Percentiles rank a stretch among this genome's conserved stretches.
phyloP scores from a whole-genome alignment of 148 eudicot genomes.

The Rhododendron henanense region DNA sequence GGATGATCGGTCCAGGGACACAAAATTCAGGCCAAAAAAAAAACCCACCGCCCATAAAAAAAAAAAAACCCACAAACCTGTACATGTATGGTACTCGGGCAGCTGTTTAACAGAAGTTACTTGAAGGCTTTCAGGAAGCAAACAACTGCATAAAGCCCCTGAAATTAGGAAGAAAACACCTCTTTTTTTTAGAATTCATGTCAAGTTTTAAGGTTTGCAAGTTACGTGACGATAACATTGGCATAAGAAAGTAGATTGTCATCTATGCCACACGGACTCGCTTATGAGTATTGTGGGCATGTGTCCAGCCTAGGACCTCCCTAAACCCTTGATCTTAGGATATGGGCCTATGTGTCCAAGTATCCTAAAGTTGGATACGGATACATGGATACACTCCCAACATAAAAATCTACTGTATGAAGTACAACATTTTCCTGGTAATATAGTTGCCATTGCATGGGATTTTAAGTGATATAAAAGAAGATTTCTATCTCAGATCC shows the following conservation, averaged over 20 bases:
- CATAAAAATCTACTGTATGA: background rate
- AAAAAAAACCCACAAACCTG: conserved; percentile 31
- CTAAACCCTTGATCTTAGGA: background rate
- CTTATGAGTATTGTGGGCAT: background rate
- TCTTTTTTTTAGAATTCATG: background rate
- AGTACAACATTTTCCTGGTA: background rate
- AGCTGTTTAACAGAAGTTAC: conserved; percentile 63
- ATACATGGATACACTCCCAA: background rate
- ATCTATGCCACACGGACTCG: background rate
- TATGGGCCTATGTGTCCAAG: background rate
- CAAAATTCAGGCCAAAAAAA: background rate
- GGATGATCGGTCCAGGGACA: background rate
- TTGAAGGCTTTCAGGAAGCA: conserved; percentile 91
- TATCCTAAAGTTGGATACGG: background rate
- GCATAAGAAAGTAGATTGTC: background rate
- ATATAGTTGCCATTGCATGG: background rate
- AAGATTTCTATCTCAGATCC: background rate
- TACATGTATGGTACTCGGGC: conserved; percentile 62
- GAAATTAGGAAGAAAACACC: conserved; percentile 15
- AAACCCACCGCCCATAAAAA: too few species aligned
- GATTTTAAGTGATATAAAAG: background rate
- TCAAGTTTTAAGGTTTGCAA: background rate
- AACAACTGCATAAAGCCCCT: conserved; percentile 81
- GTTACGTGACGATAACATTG: background rate
- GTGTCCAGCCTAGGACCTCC: background rate